Evolutionary conservation across 2,329 filamentous ascomycete species (phyloP), one percentile per base, ranked within the genome.

Genomic region (Xylaria sp.): DNA sequence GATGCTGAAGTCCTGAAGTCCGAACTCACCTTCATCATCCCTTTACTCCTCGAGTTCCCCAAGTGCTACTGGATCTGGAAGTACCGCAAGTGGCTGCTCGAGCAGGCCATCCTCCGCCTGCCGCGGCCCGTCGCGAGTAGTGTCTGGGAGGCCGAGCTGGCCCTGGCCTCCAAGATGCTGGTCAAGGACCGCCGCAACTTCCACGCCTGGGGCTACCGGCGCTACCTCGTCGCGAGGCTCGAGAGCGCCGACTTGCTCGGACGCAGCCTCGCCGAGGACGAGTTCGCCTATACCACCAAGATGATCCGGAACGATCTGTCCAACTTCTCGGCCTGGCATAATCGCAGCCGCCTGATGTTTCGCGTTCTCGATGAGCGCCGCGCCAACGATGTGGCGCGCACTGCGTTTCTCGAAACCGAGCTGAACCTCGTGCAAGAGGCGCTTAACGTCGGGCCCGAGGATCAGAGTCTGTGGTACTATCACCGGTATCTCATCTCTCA

Each of bases 11-110:
- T 91, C 39, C 86, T 98, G 70, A 87, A 88, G 56, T 84, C 87
- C 65, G 96, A 99, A 79, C 85, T 99, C 41, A 83, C 84, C 57
- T 97, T 98, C 77, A 90, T 95, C 41, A 88, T 98, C 50, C 93
- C 93, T 0, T 86, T 99, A 23, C 87, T 99, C 59, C 87, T 93
- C 72, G 89, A 94, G 73, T 95, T 90, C 73, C 96, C 96, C 7
- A 99, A 99, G 80, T 98, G 96, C 85, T 99, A 99, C 83, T 98
- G 96, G 95, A 95, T 99, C 77, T 99, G 96, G 96, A 97, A 97
- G 75, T 95, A 98, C 81, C 91, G 96, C 34, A 82, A 91, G 55
- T 99, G 96, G 94, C 84, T 95, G 2, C 84, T 99, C 15, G 84
- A 91, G 64, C 88, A 93, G 79, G 90, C 90, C 41, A 92, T 91